phyloP scores from a whole-genome alignment of 192 early-diverging fungal species.

The Coemansia sp. region DNA sequence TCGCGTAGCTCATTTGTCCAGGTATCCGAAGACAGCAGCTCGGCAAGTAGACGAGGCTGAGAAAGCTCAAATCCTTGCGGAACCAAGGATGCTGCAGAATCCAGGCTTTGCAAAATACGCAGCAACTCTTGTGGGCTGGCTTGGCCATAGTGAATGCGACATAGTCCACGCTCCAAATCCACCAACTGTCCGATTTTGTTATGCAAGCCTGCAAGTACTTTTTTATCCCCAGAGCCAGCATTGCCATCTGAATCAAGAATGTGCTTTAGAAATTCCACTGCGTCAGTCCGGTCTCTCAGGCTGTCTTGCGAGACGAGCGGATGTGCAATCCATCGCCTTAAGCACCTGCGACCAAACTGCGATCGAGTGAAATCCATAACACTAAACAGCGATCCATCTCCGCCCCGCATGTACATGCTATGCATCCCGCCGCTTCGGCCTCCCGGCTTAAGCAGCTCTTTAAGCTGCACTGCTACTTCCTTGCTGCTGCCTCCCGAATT shows the following conservation, averaged over 20 bases:
- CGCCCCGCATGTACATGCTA: constrained; percentile 23
- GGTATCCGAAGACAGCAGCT: constrained; percentile 36
- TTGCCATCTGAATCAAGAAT: constrained; percentile 51
- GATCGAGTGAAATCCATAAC: constrained; percentile 79
- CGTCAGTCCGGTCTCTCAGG: constrained; percentile 76
- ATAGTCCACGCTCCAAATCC: constrained; percentile 91
- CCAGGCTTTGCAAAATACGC: constrained; percentile 61
- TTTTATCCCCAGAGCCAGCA: background rate
- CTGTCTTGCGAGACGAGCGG: constrained; percentile 62
- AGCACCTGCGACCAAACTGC: constrained; percentile 84
- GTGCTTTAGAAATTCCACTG: constrained; percentile 73
- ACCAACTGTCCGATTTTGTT: constrained; percentile 60
- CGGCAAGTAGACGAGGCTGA: constrained; percentile 28
- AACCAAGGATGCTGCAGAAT: constrained; percentile 35
- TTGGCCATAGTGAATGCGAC: constrained; percentile 79
- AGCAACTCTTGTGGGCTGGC: constrained; percentile 84
- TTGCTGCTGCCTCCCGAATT: constrained; percentile 52
- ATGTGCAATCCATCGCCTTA: constrained; percentile 86
- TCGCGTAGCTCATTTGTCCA: constrained; percentile 40
- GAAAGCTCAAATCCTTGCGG: constrained; percentile 11
- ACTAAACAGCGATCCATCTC: constrained; percentile 77
- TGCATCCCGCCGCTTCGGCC: constrained; percentile 12
- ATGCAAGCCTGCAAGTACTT: constrained; percentile 41
- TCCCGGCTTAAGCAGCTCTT: constrained; percentile 18
- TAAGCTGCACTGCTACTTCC: constrained; percentile 14